These are phyloP conservation scores for Cercospora zeina DNA, from an alignment of 2,329 filamentous ascomycete genomes.

Conservation along the genomic window DNA sequence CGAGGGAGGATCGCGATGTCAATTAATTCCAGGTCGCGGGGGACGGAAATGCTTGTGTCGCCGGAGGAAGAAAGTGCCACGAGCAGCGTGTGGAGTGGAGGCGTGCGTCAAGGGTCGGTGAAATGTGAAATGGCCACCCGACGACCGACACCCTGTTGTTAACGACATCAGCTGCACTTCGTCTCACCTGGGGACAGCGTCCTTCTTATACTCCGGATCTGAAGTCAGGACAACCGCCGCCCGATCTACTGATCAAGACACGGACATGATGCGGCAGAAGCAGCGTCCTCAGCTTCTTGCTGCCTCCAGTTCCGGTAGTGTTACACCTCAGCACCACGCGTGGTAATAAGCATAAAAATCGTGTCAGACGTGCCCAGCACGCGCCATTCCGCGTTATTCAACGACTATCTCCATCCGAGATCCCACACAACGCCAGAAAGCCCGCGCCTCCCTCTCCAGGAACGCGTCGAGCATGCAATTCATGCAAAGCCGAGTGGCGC, in stretches of 20 bases:
- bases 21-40: not conserved
- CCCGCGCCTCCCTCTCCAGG: constrained; percentile 12
- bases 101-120: not conserved
- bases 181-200: not conserved
- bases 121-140: not conserved
- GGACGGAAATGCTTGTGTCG: not conserved
- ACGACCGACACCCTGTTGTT: not conserved
- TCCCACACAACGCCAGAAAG: constrained; percentile 4
- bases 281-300: not conserved
- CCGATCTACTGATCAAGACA: not conserved
- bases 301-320: not conserved
- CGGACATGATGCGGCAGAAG: not conserved
- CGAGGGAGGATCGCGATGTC: not conserved
- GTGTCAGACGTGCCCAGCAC: not conserved
- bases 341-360: not conserved
- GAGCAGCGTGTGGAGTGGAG: not conserved
- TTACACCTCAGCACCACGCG: not conserved
- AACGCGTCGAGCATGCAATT: not conserved
- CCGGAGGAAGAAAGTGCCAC: constrained; percentile 5
- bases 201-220: not conserved
- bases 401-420: not conserved
- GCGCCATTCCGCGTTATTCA: constrained; percentile 11
- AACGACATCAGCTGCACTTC: not conserved
- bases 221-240: not conserved
- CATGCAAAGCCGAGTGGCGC: not conserved